Evolutionary conservation across 768 basidiomycete genomes (phyloP), one percentile per base, ranked within the genome.

Genomic region (Lyophyllum decastes): DNA sequence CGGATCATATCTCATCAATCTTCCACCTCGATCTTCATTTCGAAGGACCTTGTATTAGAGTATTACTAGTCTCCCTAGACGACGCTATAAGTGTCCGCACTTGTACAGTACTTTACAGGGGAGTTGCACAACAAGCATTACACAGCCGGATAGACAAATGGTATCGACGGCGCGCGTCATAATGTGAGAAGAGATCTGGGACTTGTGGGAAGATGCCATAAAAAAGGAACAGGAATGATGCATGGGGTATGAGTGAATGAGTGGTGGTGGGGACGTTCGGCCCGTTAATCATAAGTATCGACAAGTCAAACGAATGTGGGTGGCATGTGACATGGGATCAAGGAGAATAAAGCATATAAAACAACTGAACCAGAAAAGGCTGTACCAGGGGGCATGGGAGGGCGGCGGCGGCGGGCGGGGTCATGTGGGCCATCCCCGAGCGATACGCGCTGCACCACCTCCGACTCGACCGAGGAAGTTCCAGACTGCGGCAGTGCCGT

Each of bases 381-480:
- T 33, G 35, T 19, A 26, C 17, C 44, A 40, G 41, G 25, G 19
- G 43, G 22, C 46, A 55, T 56, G 47, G 26, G 25, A 17, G 49
- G 44, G 41, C 9, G 27, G 30, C 33, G 43, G 25, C 9, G 50
- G n/a, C n/a, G n/a, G n/a, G n/a, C n/a, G n/a, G n/a, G 25, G 58
- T 70, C 74, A 90, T 54, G 89, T 89, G 47, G 89, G 90, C 87
- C 88, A 91, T 12, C 90, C 90, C 47, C 88, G 79, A 11, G 85
- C 88, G 33, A 88, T 84, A 62, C 90, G 76, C 26, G 87, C 90
- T 26, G 89, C 90, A 10, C 88, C 89, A 46, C 87, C 87, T 4
- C 87, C 86, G 10, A 93, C 82, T 14, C 88, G 75, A 12, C 88
- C 89, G 52, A 93, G 65, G 62, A 91, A 78, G 58, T 75, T 82